A percentile compares a stretch with the other conserved stretches of the same genome.
phyloP scores from a whole-genome alignment of 805 yeast species.

The Pichia heedii region DNA sequence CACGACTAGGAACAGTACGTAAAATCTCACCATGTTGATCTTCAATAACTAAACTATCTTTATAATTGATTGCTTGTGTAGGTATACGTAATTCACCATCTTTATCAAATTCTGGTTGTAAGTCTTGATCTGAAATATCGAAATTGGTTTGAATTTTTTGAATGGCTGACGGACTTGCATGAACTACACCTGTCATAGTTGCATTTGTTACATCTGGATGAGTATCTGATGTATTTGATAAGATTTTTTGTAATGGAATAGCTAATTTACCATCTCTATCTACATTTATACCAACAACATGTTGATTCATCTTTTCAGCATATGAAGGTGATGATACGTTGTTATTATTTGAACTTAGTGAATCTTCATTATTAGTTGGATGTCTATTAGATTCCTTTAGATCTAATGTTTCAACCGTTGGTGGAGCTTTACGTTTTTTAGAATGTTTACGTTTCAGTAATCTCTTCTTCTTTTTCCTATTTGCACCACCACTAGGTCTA shows the following conservation, averaged over 20 bases:
- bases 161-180: conserved; percentile 9
- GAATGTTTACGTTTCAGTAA: conserved; percentile 23
- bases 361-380: not conserved
- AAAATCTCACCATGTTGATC: conserved; percentile 78
- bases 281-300: not conserved
- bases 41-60: conserved; percentile 62
- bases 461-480: conserved; percentile 44
- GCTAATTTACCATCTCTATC: conserved; percentile 1
- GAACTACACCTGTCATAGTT: conserved; percentile 8
- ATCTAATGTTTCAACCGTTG: conserved; percentile 19
- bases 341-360: not conserved
- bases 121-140: conserved; percentile 16
- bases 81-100: conserved; percentile 28
- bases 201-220: conserved; percentile 10
- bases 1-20: conserved; percentile 35
- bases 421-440: conserved; percentile 22
- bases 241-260: conserved; percentile 4
- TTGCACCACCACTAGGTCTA: conserved; percentile 70
- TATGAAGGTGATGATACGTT: too few species aligned
- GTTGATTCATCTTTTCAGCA: too few species aligned
- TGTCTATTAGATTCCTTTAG: conserved; percentile 8
- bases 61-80: conserved; percentile 56
- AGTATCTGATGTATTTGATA: conserved; percentile 9
- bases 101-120: conserved; percentile 27
- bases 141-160: conserved; percentile 14